Evolutionary conservation across 345 rosid genomes (phyloP), one percentile per base, ranked within the genome.

Genomic region (Raphanus raphanistrum): DNA sequence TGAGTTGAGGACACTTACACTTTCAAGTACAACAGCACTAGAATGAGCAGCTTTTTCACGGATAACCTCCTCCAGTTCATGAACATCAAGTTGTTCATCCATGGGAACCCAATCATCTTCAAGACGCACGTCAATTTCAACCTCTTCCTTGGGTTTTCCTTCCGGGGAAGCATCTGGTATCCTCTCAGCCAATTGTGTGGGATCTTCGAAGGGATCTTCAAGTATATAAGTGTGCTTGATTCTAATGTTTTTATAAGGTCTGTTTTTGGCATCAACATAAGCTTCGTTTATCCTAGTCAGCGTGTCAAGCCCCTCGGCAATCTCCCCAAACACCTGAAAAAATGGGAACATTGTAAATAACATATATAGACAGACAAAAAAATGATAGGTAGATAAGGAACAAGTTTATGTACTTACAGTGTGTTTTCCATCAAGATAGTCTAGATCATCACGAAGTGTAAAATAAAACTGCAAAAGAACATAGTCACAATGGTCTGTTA

Each of bases 91-190:
- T 82, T 88, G 83, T 78, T 95, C 98, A 78, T 95, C 99, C 87
- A 95, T 73, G 13, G 99, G 98, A 70, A 92, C 92, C 99, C 99
- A 95, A 82, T 90, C 99, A 84, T 91, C 98, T 85, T 95, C 99
- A 80, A 95, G 96, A 59, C 96, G 90, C 29, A 91, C 98, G 31
- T 90, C 88, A 81, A 87, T 87, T 11, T 87, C 88, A 77, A 85
- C 92, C 92, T 95, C 99, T 72, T 95, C 96, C 84, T 86, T 92
- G 0, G 99, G 97, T 70, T 89, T 95, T 74, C 98, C 98, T 81
- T 90, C 96, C 0, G 99, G 98, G 13, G 99, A 95, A 76, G 97
- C 84, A 66, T 83, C 92, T 43, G 97, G 96, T 78, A 95, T 90
- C 86, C 91, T 77, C 52, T 84, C 96, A 68, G 88, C 76, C 45